phyloP scores from a whole-genome alignment of 768 basidiomycete species.

The Boletus vermiculosoides region DNA sequence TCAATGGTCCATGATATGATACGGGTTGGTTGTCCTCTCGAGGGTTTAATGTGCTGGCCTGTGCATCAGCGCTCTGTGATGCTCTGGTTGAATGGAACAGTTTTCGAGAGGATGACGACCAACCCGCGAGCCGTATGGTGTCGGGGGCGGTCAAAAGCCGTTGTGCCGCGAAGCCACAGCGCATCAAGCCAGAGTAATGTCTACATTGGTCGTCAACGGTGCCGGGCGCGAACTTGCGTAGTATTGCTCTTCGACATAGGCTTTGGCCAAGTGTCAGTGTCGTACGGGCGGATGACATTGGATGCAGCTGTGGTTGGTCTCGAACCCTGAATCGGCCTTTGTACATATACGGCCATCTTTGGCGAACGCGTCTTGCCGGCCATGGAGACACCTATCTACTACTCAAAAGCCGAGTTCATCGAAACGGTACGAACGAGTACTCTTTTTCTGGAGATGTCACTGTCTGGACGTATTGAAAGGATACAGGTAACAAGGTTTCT shows the following conservation, averaged over 20 bases:
- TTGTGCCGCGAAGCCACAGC: background rate
- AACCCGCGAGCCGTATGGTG: background rate
- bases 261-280: conserved; percentile 9
- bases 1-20: conserved; percentile 71
- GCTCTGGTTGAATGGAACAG: conserved; percentile 14
- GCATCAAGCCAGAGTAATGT: conserved; percentile 4
- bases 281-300: conserved; percentile 8
- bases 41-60: conserved; percentile 1
- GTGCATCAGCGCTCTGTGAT: conserved; percentile 3
- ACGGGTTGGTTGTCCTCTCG: conserved; percentile 5
- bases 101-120: conserved; percentile 1
- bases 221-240: conserved; percentile 5
- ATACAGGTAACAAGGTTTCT: conserved; percentile 95
- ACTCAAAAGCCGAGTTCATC: conserved; percentile 81
- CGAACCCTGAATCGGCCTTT: background rate
- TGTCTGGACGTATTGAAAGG: conserved; percentile 44
- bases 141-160: background rate
- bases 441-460: background rate
- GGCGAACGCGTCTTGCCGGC: conserved; percentile 17
- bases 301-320: background rate
- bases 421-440: conserved; percentile 63
- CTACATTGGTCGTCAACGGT: conserved; percentile 1
- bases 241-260: conserved; percentile 15
- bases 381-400: conserved; percentile 77
- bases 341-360: conserved; percentile 3